Evolutionary conservation across 116 monocot genomes (phyloP), one percentile per base, ranked within the genome.

Genomic region (Papilionanthe hybrid): DNA sequence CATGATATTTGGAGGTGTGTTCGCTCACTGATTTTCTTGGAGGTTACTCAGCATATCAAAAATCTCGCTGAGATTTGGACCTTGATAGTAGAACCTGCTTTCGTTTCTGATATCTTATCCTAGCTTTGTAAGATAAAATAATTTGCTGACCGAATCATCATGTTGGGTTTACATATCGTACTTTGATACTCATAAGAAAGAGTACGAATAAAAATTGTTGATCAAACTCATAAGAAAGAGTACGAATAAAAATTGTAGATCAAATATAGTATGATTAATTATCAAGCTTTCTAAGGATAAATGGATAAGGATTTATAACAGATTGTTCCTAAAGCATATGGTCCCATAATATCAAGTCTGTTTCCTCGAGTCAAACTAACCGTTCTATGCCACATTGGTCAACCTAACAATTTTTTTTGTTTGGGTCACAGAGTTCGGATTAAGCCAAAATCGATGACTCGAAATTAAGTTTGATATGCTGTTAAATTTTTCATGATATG

Each of bases 1-100:
- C 82, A 98, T 98, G 97, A 98, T 98, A 53, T 98, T 98, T 88
- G 97, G 97, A 98, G 96, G 96, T 96, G 87, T 17, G 66, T 48
- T 23, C 18, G 30, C 20, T 17, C 18, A 44, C 22, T 73, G 2
- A 43, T 44, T 19, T 73, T 32, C 10, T 17, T 20, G 15, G 12
- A 43, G 3, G n/a, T 28, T 44, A 8, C 20, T 44, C 2, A 30
- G 68, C 68, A 29, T 68, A 58, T 58, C 22, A 58, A 58, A 20
- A 58, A 58, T 22, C 58, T 11, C 49, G 49, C 49, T 49, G 49
- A 49, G 47, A 45, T 8, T n/a, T 0, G n/a, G 63, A 23, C 63
- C 18, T 63, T 63, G 23, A 63, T 63, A 8, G 20, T 56, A 56
- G 56, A 56, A 37, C 4, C 17, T 56, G 5, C 19, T 56, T 56